A percentile compares a stretch with the other conserved stretches of the same genome.
Evolutionary conservation across 78 protist species (phyloP).

Genomic region (Neovahlkampfia damariscottae): DNA sequence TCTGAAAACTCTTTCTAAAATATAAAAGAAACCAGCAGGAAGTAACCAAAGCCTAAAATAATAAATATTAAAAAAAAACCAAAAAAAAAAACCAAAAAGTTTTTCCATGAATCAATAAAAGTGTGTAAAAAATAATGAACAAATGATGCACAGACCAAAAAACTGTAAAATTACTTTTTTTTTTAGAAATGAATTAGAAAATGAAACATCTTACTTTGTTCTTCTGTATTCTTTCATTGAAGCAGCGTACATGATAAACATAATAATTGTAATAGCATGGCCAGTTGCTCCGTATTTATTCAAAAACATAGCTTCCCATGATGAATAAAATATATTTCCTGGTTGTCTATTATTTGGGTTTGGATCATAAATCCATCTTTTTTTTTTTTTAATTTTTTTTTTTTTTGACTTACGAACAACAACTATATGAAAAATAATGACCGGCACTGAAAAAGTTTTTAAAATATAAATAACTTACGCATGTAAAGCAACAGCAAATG

Average conservation of each 20-base stretch:
- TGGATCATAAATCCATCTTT: no score
- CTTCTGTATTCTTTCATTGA: slow-evolving; percentile 44
- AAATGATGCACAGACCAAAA: slow-evolving; percentile 89
- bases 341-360: no score
- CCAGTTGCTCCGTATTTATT: slow-evolving; percentile 59
- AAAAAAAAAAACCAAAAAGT: no score
- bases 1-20: slow-evolving; percentile 53
- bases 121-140: slow-evolving; percentile 57
- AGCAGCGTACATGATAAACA: slow-evolving; percentile 63
- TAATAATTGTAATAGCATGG: slow-evolving; percentile 29
- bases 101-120: slow-evolving; percentile 67
- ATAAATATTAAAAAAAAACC: no score
- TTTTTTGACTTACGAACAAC: no score
- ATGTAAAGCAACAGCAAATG: slow-evolving; percentile 32
- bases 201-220: no score
- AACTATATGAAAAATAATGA: no score
- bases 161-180: slow-evolving; percentile 64
- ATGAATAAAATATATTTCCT: no score
- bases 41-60: slow-evolving; percentile 60
- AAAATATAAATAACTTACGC: slow-evolving; percentile 18
- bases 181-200: no score
- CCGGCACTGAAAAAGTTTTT: slow-evolving; percentile 2
- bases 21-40: slow-evolving; percentile 54
- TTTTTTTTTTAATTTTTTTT: no score
- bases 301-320: no score